Evolutionary conservation across 2,329 filamentous ascomycete species (phyloP).

Genomic region (Myriosclerotinia duriaeana): DNA sequence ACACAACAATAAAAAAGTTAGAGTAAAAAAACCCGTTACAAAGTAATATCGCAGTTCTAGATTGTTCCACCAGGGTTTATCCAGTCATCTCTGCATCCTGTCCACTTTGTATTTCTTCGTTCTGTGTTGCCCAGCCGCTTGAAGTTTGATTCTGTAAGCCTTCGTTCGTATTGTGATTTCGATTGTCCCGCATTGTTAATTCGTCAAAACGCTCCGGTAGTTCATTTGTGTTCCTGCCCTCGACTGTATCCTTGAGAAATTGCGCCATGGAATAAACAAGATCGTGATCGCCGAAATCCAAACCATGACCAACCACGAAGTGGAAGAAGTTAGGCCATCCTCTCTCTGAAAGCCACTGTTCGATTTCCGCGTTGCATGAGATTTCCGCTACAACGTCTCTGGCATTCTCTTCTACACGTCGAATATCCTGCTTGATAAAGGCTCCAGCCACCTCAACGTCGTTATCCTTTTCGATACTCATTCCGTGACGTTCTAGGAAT

Average conservation of each 20-base stretch:
- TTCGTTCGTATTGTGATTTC: neutral
- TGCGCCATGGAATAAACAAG: neutral
- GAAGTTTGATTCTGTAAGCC: neutral
- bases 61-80: neutral
- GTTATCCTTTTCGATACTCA: neutral
- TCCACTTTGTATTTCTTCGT: neutral
- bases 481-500: neutral
- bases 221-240: neutral
- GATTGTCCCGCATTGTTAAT: neutral
- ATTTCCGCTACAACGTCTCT: constrained; percentile 40
- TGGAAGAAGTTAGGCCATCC: neutral
- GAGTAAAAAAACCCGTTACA: neutral
- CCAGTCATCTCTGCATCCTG: neutral
- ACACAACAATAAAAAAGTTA: neutral
- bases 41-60: neutral
- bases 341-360: neutral
- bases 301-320: neutral
- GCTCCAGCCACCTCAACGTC: neutral
- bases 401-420: neutral
- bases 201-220: neutral
- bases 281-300: neutral
- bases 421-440: neutral
- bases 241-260: neutral
- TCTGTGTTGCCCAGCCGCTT: too few relatives aligned
- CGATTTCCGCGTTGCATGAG: neutral